Percentiles rank a stretch among this genome's conserved stretches.
These are phyloP conservation scores for Venturia asperata DNA, from an alignment of 2,329 filamentous ascomycete genomes.

Conservation along the genomic window DNA sequence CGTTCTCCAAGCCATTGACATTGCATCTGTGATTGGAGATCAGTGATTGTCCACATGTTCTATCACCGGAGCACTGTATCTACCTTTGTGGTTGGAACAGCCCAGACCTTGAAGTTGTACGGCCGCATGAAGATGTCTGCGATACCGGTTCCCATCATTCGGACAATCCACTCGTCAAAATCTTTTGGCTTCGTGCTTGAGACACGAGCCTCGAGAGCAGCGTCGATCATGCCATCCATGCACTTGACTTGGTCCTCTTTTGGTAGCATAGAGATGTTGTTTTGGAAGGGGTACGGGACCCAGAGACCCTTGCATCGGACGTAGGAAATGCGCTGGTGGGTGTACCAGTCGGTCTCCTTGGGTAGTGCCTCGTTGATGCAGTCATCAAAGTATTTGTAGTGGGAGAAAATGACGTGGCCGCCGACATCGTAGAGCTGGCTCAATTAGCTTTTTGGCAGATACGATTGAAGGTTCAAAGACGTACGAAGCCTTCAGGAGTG, in stretches of 20 bases:
- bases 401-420: slow-evolving; percentile 97
- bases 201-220: slow-evolving; percentile 78
- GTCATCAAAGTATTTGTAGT: slow-evolving; percentile 99
- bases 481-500: slow-evolving; percentile 93
- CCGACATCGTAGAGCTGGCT: slow-evolving; percentile 91
- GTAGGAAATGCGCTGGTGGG: slow-evolving; percentile 97
- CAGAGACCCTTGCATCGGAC: slow-evolving; percentile 93
- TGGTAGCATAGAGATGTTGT: slow-evolving; percentile 97
- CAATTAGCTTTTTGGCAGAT: slow-evolving; percentile 23
- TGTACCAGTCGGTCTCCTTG: slow-evolving; percentile 91
- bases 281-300: slow-evolving; percentile 99
- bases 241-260: slow-evolving; percentile 95
- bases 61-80: slow-evolving; percentile 24
- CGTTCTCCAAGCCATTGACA: slow-evolving; percentile 97
- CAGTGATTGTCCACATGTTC: slow-evolving; percentile 10
- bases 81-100: slow-evolving; percentile 94
- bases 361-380: slow-evolving; percentile 95
- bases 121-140: slow-evolving; percentile 97
- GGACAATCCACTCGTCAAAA: slow-evolving; percentile 97
- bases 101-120: slow-evolving; percentile 99
- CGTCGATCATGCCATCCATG: slow-evolving; percentile 93
- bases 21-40: slow-evolving; percentile 72
- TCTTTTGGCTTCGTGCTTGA: slow-evolving; percentile 87
- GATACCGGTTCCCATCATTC: slow-evolving; percentile 82
- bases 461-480: slow-evolving; percentile 38